Conservation (phyloP, 2,329 filamentous ascomycete species). For the Aspergillus jensenii region DNA sequence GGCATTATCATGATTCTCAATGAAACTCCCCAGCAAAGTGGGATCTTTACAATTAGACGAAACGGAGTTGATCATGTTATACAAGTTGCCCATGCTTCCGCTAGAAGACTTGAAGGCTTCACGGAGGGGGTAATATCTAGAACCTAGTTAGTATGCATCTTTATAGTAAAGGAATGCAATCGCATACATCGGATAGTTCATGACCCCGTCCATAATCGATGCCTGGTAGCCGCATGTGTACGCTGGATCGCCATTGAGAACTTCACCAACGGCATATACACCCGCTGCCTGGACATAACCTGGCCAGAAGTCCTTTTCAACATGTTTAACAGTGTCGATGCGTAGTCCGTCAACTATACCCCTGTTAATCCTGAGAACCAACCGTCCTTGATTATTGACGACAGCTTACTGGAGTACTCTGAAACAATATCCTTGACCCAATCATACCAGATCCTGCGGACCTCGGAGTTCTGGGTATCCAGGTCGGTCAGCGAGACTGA, state of each 20-base stretch:
- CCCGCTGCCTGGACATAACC: conserved; percentile 42
- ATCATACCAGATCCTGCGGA: conserved; percentile 54
- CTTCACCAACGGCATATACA: conserved; percentile 53
- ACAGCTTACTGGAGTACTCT: conserved; percentile 56
- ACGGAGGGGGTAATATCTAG: conserved; percentile 34
- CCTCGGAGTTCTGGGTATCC: conserved; percentile 44
- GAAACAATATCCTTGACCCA: conserved; percentile 61
- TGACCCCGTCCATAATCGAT: conserved; percentile 44
- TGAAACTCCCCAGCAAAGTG: conserved; percentile 53
- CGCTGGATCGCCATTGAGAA: conserved; percentile 42
- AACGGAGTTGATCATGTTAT: conserved; percentile 35
- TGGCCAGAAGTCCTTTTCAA: conserved; percentile 48
- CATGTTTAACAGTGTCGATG: conserved; percentile 52
- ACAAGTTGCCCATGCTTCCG: conserved; percentile 37
- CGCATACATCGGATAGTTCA: conserved; percentile 48
- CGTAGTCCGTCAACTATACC: conserved; percentile 50
- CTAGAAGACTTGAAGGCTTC: conserved; percentile 34
- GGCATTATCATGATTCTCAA: conserved; percentile 63
- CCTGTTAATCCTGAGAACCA: too few species aligned
- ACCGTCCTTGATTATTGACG: not conserved
- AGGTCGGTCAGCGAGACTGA: conserved; percentile 63
- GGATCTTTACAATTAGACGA: conserved; percentile 43
- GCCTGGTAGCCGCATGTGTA: conserved; percentile 47
- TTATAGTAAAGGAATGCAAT: not conserved
- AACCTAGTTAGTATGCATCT: not conserved